Base-by-base conservation (phyloP, 2,329 filamentous ascomycete genomes). In the Pseudogymnoascus verrucosus region DNA sequence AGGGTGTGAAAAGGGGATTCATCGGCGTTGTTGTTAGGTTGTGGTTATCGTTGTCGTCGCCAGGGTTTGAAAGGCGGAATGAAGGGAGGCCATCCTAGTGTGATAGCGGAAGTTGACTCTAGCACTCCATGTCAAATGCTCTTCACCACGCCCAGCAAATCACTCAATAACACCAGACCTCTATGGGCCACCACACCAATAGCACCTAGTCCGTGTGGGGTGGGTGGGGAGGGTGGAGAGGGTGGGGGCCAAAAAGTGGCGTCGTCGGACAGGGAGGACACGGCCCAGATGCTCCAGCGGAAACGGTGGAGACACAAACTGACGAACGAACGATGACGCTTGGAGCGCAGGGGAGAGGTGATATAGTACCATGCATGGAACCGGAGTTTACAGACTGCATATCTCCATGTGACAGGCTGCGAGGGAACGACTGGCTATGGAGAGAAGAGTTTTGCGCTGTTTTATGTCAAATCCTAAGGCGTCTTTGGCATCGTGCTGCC, bases 61-160 rank as follows among this genome's bases (percentile, higher is more conserved):
- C 5, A 3, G 26, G 28, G 47, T 19, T 26, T 19, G 28, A 34
- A 57, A 12, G 5, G n/a, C 47, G 47, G 47, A 57, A 57, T 34
- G 47, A 34, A 57, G 26, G 26, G 47, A 57, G n/a, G 6, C 7
- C 5, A 12, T 57, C n/a, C 28, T 57, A 16, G 47, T 11, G 47
- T 31, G 47, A 57, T 31, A 57, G 47, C 47, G 47, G 47, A 57
- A 57, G 47, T 57, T 57, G 28, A 57, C 8, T 57, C 47, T 16
- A 57, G n/a, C n/a, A 19, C 34, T 14, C 26, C 26, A 5, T 57
- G 47, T 57, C 26, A 19, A 19, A 34, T 34, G 26, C 28, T 16
- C 3, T 11, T 57, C 5, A 6, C 26, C n/a, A n/a, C 26, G 26
- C 47, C 26, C 26, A 57, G 47, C 26, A 57, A 57, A 31, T 19